These are phyloP conservation scores for Acanthamoeba sp. DNA, from an alignment of 208 protist species.

Conservation along the genomic window DNA sequence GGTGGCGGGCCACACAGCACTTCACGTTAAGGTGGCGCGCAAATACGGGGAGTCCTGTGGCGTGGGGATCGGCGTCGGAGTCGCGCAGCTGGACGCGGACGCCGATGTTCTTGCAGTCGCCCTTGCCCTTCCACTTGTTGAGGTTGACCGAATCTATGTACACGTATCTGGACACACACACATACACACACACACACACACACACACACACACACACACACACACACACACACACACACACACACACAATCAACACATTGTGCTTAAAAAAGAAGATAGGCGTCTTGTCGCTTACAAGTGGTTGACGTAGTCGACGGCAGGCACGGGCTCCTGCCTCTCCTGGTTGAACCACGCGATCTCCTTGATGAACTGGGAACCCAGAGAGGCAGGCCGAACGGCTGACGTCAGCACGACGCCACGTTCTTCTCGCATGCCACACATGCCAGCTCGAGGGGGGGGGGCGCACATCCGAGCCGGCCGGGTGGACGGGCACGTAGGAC, in stretches of 20 bases:
- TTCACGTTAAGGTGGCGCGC: neutral
- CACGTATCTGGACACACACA: conserved; percentile 19
- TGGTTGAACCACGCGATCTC: conserved; percentile 20
- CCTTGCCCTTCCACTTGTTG: conserved; percentile 61
- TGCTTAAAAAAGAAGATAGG: neutral
- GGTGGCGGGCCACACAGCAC: neutral
- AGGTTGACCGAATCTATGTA: conserved; percentile 63
- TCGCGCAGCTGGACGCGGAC: conserved; percentile 46
- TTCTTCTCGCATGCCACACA: no score
- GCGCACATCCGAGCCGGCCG: neutral
- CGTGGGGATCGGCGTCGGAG: conserved; percentile 10
- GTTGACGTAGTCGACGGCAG: conserved; percentile 29
- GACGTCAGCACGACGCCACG: no score
- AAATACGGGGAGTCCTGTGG: neutral
- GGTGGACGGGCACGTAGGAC: conserved; percentile 17
- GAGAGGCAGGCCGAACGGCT: no score
- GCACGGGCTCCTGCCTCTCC: neutral
- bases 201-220: no score
- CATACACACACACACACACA: no score
- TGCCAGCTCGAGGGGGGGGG: no score
- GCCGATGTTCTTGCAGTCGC: conserved; percentile 28
- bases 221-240: no score
- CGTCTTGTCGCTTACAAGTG: neutral
- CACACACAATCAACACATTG: neutral
- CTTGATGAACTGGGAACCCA: conserved; percentile 54